These are phyloP conservation scores for Zymoseptoria ardabiliae DNA, from an alignment of 2,329 filamentous ascomycete species.

Conservation along the genomic window DNA sequence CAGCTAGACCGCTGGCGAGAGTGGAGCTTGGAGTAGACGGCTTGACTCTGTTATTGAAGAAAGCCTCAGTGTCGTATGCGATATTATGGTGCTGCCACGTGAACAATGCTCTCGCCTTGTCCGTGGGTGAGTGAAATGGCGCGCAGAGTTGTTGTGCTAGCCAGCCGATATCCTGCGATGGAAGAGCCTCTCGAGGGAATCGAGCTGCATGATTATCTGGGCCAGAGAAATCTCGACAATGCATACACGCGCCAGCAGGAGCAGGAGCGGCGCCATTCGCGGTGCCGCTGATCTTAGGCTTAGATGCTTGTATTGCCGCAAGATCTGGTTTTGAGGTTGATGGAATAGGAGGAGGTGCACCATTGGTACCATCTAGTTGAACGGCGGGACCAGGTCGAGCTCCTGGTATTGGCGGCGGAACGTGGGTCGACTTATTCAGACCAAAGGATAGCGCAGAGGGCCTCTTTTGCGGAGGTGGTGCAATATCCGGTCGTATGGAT, in stretches of 20 bases:
- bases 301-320: slow-evolving; percentile 47
- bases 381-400: slow-evolving; percentile 8
- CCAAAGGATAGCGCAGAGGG: slow-evolving; percentile 25
- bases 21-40: slow-evolving; percentile 64
- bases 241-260: slow-evolving; percentile 51
- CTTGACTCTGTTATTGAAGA: slow-evolving; percentile 62
- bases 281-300: slow-evolving; percentile 32
- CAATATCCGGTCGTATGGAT: slow-evolving; percentile 19
- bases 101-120: slow-evolving; percentile 89
- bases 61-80: slow-evolving; percentile 70
- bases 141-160: slow-evolving; percentile 71
- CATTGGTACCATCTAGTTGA: slow-evolving; percentile 5
- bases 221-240: slow-evolving; percentile 79
- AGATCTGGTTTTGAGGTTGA: slow-evolving; percentile 51
- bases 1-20: slow-evolving; percentile 69
- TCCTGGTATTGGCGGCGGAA: slow-evolving; percentile 8
- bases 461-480: slow-evolving; percentile 18
- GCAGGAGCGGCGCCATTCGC: slow-evolving; percentile 9
- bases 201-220: slow-evolving; percentile 71
- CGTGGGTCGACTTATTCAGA: slow-evolving; percentile 17
- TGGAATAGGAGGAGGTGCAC: slow-evolving; percentile 46
- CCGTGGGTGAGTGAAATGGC: slow-evolving; percentile 78
- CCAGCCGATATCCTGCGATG: slow-evolving; percentile 59
- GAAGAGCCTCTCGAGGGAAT: slow-evolving; percentile 66
- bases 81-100: slow-evolving; percentile 95